These are phyloP conservation scores for Pseudoperonospora humuli DNA, from an alignment of 352 stramenopile genomes.

Conservation along the genomic window DNA sequence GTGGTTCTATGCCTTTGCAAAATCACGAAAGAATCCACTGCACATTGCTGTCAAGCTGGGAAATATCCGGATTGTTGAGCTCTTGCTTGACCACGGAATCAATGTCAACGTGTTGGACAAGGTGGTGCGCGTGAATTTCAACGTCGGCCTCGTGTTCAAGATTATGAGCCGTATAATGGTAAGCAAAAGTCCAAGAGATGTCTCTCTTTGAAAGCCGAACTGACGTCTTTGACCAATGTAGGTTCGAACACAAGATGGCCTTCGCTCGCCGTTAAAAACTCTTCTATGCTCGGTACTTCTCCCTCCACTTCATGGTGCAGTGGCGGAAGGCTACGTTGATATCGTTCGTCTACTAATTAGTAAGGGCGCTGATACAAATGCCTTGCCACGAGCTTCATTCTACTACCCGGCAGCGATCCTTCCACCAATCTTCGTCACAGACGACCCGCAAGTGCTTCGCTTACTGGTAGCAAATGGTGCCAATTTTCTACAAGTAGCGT, in stretches of 20 bases:
- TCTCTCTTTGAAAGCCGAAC: neutral
- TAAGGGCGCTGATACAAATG: constrained; percentile 47
- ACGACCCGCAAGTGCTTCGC: constrained; percentile 62
- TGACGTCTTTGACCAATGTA: constrained; percentile 4
- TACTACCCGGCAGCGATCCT: constrained; percentile 53
- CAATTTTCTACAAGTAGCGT: constrained; percentile 61
- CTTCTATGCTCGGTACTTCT: constrained; percentile 58
- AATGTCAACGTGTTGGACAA: constrained; percentile 72
- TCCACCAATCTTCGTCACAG: constrained; percentile 66
- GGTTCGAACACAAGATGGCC: constrained; percentile 55
- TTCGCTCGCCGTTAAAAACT: constrained; percentile 36
- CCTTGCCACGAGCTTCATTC: constrained; percentile 51
- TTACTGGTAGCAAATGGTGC: constrained; percentile 51
- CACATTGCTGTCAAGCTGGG: constrained; percentile 59
- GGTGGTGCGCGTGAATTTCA: constrained; percentile 73
- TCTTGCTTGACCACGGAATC: constrained; percentile 45
- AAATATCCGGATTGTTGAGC: constrained; percentile 45
- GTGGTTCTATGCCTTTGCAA: constrained; percentile 57
- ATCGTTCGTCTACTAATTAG: constrained; percentile 58
- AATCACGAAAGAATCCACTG: constrained; percentile 67
- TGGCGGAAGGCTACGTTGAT: constrained; percentile 52
- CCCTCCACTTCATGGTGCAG: constrained; percentile 59
- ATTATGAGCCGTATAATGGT: constrained; percentile 52
- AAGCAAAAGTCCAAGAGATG: constrained; percentile 4
- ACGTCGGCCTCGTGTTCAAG: constrained; percentile 64